Evolutionary conservation across 176 grass and related monocot species (phyloP).

Genomic region (Oryza nivara): DNA sequence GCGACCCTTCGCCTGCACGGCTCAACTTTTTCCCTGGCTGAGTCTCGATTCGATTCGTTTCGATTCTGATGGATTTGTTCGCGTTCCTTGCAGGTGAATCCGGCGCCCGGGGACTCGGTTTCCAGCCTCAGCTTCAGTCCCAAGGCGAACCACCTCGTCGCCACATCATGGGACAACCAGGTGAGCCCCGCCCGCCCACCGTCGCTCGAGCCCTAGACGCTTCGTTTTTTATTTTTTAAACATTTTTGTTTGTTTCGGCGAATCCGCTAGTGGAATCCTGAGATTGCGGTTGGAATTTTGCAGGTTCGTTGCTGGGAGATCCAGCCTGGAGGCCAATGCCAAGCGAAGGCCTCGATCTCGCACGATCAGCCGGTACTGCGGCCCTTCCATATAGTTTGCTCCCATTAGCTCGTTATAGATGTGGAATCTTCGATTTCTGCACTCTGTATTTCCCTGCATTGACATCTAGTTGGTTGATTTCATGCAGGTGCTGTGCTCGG

Average conservation of each 20-base stretch:
- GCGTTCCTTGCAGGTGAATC: slow-evolving; percentile 23
- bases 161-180: slow-evolving; percentile 94
- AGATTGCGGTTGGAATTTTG: slow-evolving; percentile 28
- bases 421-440: not conserved
- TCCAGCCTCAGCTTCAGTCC: slow-evolving; percentile 90
- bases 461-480: slow-evolving; percentile 14
- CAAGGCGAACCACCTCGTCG: slow-evolving; percentile 70
- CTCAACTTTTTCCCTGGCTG: not conserved
- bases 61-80: not conserved
- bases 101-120: slow-evolving; percentile 58
- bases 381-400: not conserved
- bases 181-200: slow-evolving; percentile 26
- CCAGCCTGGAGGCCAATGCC: slow-evolving; percentile 56
- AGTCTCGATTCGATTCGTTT: slow-evolving; percentile 11
- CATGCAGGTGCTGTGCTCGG: slow-evolving; percentile 72
- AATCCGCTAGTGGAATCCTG: slow-evolving; percentile 14
- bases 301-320: slow-evolving; percentile 94
- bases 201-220: not conserved
- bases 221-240: not conserved
- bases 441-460: not conserved
- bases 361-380: slow-evolving; percentile 67
- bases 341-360: slow-evolving; percentile 76
- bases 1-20: not conserved
- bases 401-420: not conserved
- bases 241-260: slow-evolving; percentile 5